Evolutionary conservation across 257 asterid genomes (phyloP).

Genomic region (Plectranthus barbatus): DNA sequence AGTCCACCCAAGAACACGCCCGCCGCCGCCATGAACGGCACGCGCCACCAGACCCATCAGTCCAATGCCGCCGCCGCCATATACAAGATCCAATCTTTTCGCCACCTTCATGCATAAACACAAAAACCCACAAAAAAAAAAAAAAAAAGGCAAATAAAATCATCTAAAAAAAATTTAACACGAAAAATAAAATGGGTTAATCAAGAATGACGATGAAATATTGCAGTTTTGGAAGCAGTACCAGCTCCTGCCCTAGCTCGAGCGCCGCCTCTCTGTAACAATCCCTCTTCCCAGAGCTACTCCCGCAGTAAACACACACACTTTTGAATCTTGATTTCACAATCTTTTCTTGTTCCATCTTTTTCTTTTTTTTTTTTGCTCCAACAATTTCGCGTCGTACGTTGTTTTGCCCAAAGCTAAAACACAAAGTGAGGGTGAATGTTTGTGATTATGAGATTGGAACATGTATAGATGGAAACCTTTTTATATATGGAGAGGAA

Average conservation of each 20-base stretch:
- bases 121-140: not conserved
- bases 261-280: conserved; percentile 58
- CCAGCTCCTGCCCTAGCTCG: conserved; percentile 63
- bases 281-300: conserved; percentile 64
- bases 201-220: not conserved
- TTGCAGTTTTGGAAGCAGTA: not conserved
- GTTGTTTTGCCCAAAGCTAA: not conserved
- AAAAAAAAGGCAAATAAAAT: not conserved
- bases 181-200: not conserved
- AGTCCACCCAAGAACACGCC: conserved; percentile 68
- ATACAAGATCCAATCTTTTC: conserved; percentile 56
- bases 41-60: conserved; percentile 63
- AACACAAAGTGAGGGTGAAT: not conserved
- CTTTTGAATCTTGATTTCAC: conserved; percentile 42
- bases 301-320: conserved; percentile 70
- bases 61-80: conserved; percentile 76
- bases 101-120: conserved; percentile 39
- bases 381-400: not conserved
- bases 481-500: not conserved
- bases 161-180: not conserved
- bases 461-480: too few species aligned
- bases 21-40: conserved; percentile 62
- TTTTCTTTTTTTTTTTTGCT: too few species aligned
- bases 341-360: conserved; percentile 12
- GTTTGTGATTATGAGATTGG: not conserved